Base-by-base conservation (phyloP, 106 monocot species). In the Dactylorhiza incarnata region DNA sequence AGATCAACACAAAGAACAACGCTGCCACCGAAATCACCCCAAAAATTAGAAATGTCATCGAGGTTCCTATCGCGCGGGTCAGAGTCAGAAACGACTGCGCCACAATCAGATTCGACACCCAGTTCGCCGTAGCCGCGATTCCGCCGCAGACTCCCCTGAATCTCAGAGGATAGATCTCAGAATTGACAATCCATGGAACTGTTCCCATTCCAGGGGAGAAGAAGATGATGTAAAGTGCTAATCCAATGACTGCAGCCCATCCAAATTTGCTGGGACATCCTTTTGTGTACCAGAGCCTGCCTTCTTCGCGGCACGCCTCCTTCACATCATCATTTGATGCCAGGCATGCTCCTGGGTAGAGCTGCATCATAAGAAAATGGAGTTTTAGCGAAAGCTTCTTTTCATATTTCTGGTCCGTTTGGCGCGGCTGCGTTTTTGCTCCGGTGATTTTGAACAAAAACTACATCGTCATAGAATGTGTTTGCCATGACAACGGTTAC, bases 121-220 rank as follows among this genome's bases (percentile, higher is more conserved):
- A 96, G 79, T 96, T 96, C 1, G 95, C 86, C 2, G 85, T 84
- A 3, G 95, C 95, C 9, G 93, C 95, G 17, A 90, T 89, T 19
- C 95, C 95, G 2, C 92, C 95, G 44, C 95, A 92, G 3, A 92
- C 74, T 25, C 95, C 92, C 20, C 95, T 79, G 76, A 75, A 90
- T 20, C 95, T 80, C 6, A 95, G 65, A 4, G 95, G 95, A 47
- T 95, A 95, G 45, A 95, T 87, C 81, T 95, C 95, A 5, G 95
- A 92, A 80, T 95, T 95, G n/a, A 95, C 87, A 19, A 95, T 85
- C 95, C 95, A 95, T 2, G 95, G 92, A 8, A 86, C 90, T 0
- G 90, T 92, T 16, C 95, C 95, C 95, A 95, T 95, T 9, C 95
- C 95, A 0, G 95, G 95, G 12, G 95, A 90, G 77, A 85, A 95